phyloP scores from a whole-genome alignment of 2,329 filamentous ascomycete genomes.

The Cylindrodendrum hubeiense region DNA sequence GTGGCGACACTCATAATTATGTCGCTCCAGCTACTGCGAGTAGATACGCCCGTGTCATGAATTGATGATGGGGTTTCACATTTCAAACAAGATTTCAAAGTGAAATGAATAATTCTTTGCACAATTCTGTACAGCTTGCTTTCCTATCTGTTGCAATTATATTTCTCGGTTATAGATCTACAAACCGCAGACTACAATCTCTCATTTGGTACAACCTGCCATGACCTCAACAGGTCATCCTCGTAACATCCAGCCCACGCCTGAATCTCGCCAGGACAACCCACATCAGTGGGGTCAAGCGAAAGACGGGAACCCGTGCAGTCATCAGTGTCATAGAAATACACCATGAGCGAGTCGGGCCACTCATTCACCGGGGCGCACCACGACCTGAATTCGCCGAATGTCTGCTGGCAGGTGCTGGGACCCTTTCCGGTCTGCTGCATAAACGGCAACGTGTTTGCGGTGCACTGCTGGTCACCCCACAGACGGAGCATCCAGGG shows the following conservation, averaged over 20 bases:
- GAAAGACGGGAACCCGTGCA: neutral
- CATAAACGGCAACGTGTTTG: neutral
- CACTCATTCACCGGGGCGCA: constrained; percentile 1
- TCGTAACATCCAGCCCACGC: neutral
- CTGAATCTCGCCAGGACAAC: constrained; percentile 6
- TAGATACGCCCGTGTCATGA: no score
- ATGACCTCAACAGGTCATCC: constrained; percentile 6
- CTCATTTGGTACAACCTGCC: neutral
- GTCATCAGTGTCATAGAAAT: constrained; percentile 3
- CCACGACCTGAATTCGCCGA: neutral
- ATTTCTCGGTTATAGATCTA: no score
- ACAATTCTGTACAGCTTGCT: neutral
- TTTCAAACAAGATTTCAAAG: no score
- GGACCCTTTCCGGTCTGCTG: neutral
- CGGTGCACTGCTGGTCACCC: neutral
- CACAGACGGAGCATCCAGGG: constrained; percentile 11
- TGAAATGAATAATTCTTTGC: no score
- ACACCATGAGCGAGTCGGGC: constrained; percentile 10
- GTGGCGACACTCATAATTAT: no score
- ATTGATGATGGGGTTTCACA: no score
- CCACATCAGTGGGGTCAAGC: neutral
- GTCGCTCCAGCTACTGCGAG: no score
- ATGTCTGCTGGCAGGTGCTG: constrained; percentile 4
- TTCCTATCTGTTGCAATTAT: neutral
- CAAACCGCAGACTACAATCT: no score